Evolutionary conservation across 1,284 basidiomycete genomes (phyloP), one percentile per base, ranked within the genome.

Genomic region (Ceratobasidium sp.): DNA sequence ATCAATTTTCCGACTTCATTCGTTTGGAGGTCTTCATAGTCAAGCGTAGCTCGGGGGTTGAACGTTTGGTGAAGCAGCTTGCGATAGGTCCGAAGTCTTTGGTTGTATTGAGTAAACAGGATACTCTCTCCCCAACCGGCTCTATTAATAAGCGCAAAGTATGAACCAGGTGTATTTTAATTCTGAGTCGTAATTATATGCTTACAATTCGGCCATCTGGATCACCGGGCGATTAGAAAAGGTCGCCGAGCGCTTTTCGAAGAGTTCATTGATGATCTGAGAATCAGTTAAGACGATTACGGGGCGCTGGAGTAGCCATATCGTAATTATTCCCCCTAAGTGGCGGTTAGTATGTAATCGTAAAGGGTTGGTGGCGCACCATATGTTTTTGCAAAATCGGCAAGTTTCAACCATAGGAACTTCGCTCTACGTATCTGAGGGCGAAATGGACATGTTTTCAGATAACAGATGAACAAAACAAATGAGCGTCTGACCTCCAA

Each of bases 41-140:
- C 75, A 15, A 62, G 36, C 8, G 74, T 74, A 3, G 66, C 66
- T 7, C 65, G 65, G 7, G 75, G 60, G 29, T 74, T 66, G 24
- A 76, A 57, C 11, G 73, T 74, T 63, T 76, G 75, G 29, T 74
- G 66, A 7, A 76, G 44, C 0, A 76, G 60, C 57, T 51, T 69
- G 7, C 75, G 57, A 27, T 74, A 72, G 31, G 59, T 74, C 15
- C 73, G 72, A 19, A 67, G 69, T 45, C 65, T 63, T 51, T 63
- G 75, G 17, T 72, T 72, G 27, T 74, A 74, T 5, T 44, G 75
- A 1, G 64, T 59, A 15, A 76, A 71, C 11, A 69, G 59, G 27
- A 74, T 74, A 29, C 64, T 54, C 0, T 60, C 64, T 22, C 50
- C 72, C 69, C 63, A 73, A 15, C 75, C 75, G 27, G 71, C 15